Evolutionary conservation across 2,329 filamentous ascomycete species (phyloP), one percentile per base, ranked within the genome.

Genomic region (Colletotrichum gigasporum): DNA sequence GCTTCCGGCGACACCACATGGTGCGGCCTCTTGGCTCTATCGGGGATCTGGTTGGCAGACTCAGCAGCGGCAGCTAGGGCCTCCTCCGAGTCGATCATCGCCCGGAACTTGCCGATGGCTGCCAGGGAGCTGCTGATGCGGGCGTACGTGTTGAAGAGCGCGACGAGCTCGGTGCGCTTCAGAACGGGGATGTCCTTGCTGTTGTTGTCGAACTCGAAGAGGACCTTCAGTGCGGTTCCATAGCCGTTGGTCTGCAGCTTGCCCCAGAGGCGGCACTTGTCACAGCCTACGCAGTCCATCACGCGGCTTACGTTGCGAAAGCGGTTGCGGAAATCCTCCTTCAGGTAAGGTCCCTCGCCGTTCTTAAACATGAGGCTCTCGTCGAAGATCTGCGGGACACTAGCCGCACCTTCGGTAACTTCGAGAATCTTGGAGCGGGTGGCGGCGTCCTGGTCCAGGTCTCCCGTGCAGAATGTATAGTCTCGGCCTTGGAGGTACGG

Each of bases 231-330:
- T 0, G 96, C 96, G 0, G 96, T 93, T 51, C 96, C 96, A 74
- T 97, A 98, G 2, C 96, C 96, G 11, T 92, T 92, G 1, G 94
- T 97, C 80, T 99, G 96, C 35, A 99, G 81, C 80, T 99, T 99
- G 50, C 96, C 96, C 96, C 96, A 99, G 2, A 99, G 88, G 8
- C 96, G 90, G 79, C 96, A 99, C 81, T 99, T 99, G 81, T 99
- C 96, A 78, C 96, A 99, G 44, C 96, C 96, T 18, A 98, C 95
- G 71, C 96, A 99, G 78, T 99, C 96, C 96, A 99, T 99, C 68
- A 98, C 85, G 39, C 96, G 90, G 76, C 92, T 97, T 66, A 99
- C 92, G 75, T 99, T 99, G 74, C 96, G 90, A 85, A 99, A 99
- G 14, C 96, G 92, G 77, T 96, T 96, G 71, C 93, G 91, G 84